Percentiles rank a stretch among this genome's conserved stretches.
Evolutionary conservation across 2,329 filamentous ascomycete species (phyloP).

Genomic region (Pseudogymnoascus sp.): DNA sequence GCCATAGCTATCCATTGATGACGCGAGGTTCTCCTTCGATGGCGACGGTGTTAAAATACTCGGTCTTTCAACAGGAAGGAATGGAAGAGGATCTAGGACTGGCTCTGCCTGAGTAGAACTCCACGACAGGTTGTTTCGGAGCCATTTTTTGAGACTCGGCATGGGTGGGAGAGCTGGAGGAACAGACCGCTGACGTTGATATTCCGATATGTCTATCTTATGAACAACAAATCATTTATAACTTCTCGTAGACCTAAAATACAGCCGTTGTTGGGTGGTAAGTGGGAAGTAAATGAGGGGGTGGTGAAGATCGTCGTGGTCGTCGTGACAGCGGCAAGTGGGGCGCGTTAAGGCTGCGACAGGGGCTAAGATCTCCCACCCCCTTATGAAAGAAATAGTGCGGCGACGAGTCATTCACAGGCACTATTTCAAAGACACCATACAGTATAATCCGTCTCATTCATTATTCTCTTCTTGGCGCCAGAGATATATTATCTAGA

Average conservation of each 20-base stretch:
- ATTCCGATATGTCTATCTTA: not conserved
- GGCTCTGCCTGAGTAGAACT: not conserved
- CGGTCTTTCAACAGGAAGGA: not conserved
- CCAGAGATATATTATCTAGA: not conserved
- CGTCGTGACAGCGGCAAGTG: not conserved
- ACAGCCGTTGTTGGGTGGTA: not conserved
- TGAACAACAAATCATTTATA: not conserved
- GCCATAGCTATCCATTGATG: not conserved
- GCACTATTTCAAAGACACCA: not conserved
- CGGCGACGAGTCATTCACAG: not conserved
- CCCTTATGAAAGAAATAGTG: too few relatives aligned
- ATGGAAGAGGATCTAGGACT: not conserved
- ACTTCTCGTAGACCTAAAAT: not conserved
- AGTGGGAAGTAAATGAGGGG: not conserved
- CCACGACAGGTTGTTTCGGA: not conserved
- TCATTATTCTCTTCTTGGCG: not conserved
- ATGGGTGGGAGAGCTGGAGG: not conserved
- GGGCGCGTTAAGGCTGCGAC: not conserved
- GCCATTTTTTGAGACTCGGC: not conserved
- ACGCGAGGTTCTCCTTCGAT: not conserved
- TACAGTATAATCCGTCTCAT: not conserved
- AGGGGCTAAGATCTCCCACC: not conserved
- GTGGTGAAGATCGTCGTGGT: not conserved
- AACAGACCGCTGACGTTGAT: not conserved
- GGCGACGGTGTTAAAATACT: not conserved